Percentiles rank a stretch among this genome's conserved stretches.
Conservation (phyloP, 1,284 basidiomycete genomes). For the Calocybe gambosa region DNA sequence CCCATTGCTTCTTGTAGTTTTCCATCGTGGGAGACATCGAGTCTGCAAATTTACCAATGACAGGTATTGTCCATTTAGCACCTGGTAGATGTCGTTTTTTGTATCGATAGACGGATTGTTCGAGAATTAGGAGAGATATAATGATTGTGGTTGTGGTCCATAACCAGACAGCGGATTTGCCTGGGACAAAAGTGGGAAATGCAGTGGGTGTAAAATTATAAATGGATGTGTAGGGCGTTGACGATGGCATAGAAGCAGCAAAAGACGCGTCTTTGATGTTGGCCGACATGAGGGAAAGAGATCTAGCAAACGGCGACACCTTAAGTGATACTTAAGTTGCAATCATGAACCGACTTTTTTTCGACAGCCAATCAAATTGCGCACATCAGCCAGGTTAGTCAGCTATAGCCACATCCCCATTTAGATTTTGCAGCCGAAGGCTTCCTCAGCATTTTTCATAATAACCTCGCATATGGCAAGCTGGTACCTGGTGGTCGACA, state of each 20-base stretch:
- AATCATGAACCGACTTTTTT: slow-evolving; percentile 20
- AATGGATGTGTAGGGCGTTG: slow-evolving; percentile 32
- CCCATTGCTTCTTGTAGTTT: slow-evolving; percentile 86
- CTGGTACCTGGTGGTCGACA: too few species aligned
- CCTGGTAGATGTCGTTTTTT: slow-evolving; percentile 89
- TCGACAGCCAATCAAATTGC: slow-evolving; percentile 20
- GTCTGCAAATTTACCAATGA: slow-evolving; percentile 92
- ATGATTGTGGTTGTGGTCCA: slow-evolving; percentile 62
- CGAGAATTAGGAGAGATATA: slow-evolving; percentile 61
- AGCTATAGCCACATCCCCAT: too few species aligned
- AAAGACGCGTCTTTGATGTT: slow-evolving; percentile 29
- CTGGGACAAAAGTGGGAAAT: slow-evolving; percentile 32
- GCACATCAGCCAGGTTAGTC: slow-evolving; percentile 12
- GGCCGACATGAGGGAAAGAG: slow-evolving; percentile 26
- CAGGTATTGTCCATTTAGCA: slow-evolving; percentile 84
- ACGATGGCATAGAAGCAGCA: slow-evolving; percentile 36
- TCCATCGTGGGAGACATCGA: slow-evolving; percentile 86
- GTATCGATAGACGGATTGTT: slow-evolving; percentile 80
- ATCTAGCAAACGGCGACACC: background rate
- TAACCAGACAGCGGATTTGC: slow-evolving; percentile 46
- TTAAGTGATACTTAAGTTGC: slow-evolving; percentile 3
- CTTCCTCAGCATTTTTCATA: too few species aligned
- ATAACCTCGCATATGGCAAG: too few species aligned
- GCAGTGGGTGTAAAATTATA: slow-evolving; percentile 42
- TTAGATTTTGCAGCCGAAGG: too few species aligned